These are phyloP conservation scores for Eucalyptus erythrocorys DNA, from an alignment of 345 rosid genomes.

Conservation along the genomic window DNA sequence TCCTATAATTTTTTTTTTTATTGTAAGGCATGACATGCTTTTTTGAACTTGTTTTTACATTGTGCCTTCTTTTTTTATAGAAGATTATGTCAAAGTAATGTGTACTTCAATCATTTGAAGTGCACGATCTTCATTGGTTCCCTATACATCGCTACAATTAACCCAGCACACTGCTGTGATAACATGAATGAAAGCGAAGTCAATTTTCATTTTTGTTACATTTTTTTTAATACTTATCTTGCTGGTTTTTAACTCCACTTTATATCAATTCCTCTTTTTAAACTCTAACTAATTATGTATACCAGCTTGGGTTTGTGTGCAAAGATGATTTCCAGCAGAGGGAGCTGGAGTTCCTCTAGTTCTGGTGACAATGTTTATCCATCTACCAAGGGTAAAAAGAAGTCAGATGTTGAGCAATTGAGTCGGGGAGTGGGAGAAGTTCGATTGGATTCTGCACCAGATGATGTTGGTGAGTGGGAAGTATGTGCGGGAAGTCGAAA, in stretches of 20 bases:
- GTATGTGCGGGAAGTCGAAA: conserved; percentile 39
- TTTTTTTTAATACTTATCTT: neutral
- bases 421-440: conserved; percentile 31
- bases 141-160: neutral
- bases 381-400: conserved; percentile 29
- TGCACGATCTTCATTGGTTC: neutral
- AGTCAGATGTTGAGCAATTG: conserved; percentile 27
- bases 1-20: too few relatives aligned
- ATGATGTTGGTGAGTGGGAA: conserved; percentile 61
- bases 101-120: neutral
- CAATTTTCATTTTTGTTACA: neutral
- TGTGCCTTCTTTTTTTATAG: neutral
- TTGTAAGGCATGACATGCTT: neutral
- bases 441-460: conserved; percentile 28
- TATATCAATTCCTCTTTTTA: neutral
- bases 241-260: neutral
- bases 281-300: neutral
- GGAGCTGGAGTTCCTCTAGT: conserved; percentile 13
- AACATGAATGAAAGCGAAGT: neutral
- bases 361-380: neutral
- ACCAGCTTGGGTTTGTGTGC: neutral
- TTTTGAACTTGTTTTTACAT: too few relatives aligned
- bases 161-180: neutral
- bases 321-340: conserved; percentile 51
- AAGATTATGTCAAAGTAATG: neutral